Evolutionary conservation across 1,284 basidiomycete species (phyloP).

Genomic region (Ustilago vetiveriae): DNA sequence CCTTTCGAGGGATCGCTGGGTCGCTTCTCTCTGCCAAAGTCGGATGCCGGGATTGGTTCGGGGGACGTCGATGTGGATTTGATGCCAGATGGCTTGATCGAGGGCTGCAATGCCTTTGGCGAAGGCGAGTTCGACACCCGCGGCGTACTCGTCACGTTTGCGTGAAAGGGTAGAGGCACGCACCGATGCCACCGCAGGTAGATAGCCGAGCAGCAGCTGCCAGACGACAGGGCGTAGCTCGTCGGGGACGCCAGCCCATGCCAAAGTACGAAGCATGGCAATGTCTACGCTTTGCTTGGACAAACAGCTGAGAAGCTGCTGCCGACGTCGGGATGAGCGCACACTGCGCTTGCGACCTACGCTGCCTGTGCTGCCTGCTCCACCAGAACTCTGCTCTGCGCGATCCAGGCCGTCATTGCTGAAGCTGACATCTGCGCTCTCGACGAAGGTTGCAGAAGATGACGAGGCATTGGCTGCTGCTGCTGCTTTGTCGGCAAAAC

Average conservation of each 20-base stretch:
- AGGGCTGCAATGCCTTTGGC: slow-evolving; percentile 71
- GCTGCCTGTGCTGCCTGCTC: neutral
- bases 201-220: slow-evolving; percentile 87
- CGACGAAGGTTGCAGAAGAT: slow-evolving; percentile 10
- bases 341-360: slow-evolving; percentile 41
- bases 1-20: slow-evolving; percentile 63
- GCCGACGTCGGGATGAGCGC: slow-evolving; percentile 45
- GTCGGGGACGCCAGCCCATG: slow-evolving; percentile 93
- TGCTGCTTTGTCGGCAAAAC: slow-evolving; percentile 30
- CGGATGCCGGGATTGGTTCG: slow-evolving; percentile 65
- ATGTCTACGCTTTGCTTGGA: slow-evolving; percentile 55
- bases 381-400: neutral
- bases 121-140: slow-evolving; percentile 90
- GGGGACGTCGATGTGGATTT: slow-evolving; percentile 66
- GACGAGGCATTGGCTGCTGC: slow-evolving; percentile 10
- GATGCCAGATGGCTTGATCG: slow-evolving; percentile 65
- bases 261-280: slow-evolving; percentile 83
- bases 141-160: slow-evolving; percentile 90
- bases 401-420: slow-evolving; percentile 1
- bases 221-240: slow-evolving; percentile 91
- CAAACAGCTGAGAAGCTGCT: slow-evolving; percentile 54
- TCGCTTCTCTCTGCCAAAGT: slow-evolving; percentile 64
- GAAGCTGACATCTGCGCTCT: slow-evolving; percentile 8
- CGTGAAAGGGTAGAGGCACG: slow-evolving; percentile 80
- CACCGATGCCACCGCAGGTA: slow-evolving; percentile 83